Evolutionary conservation across 2,329 filamentous ascomycete species (phyloP), one percentile per base, ranked within the genome.

Genomic region (Emmonsiellopsis sp.): DNA sequence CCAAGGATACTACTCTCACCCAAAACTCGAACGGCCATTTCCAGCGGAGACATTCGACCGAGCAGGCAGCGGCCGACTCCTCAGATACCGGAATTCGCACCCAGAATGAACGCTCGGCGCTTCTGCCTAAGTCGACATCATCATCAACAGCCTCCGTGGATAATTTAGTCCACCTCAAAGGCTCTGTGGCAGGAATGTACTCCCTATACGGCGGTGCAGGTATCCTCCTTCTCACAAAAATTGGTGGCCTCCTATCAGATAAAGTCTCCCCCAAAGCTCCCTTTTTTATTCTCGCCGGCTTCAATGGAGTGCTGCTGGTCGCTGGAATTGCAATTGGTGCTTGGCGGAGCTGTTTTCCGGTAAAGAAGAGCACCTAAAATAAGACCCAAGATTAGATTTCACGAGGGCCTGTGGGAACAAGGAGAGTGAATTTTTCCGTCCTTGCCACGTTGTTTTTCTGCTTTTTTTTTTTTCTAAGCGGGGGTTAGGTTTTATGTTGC

Each of bases 161-260:
- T 42, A 68, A 71, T 27, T 64, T 75, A 47, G 71, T 75, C n/a
- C 72, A 80, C 45, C 79, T 97, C 51, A 97, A 97, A 72, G 93
- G 93, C 10, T 92, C 88, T 11, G 93, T 98, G 60, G 92, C 93
- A 0, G 93, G 93, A 2, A 85, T 96, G 1, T 98, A 98, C 70
- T 94, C 88, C 51, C 81, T 95, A 57, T 90, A 86, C 53, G 93
- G 93, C 9, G 93, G 92, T 11, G 86, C 84, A 0, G 93, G 91
- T 0, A 98, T 98, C 51, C 69, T 98, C 52, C 71, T 97, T 5
- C 78, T 98, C 13, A 97, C 93, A 0, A 98, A 98, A 71, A 69
- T 93, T 3, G 93, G 93, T 10, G 93, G 93, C 0, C 81, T 83
- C 39, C 71, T 96, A 47, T 98, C 97, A 64, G 93, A 98, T 68